These are phyloP conservation scores for Myotisia sp. DNA, from an alignment of 2,329 filamentous ascomycete species.

Conservation along the genomic window DNA sequence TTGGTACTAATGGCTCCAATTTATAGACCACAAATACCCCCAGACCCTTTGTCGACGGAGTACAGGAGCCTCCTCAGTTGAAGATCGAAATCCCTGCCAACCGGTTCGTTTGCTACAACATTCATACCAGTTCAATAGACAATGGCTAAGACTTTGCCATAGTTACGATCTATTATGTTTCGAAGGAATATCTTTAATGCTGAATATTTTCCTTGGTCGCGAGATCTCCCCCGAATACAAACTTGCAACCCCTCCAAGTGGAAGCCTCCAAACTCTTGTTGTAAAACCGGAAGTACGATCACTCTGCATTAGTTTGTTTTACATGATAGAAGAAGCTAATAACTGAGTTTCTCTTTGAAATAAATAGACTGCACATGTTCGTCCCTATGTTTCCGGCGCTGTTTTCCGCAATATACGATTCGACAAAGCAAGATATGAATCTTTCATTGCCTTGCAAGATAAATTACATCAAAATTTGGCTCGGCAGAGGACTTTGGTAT, in stretches of 20 bases:
- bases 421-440: conserved; percentile 80
- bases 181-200: conserved; percentile 87
- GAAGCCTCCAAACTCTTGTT: conserved; percentile 64
- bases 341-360: conserved; percentile 10
- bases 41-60: conserved; percentile 58
- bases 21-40: conserved; percentile 55
- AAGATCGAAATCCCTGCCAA: conserved; percentile 98
- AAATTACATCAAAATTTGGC: conserved; percentile 96
- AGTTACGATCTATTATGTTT: conserved; percentile 87
- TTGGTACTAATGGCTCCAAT: not conserved
- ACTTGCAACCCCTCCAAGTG: conserved; percentile 55
- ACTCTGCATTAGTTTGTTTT: too few species aligned
- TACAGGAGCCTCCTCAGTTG: conserved; percentile 77
- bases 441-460: conserved; percentile 94
- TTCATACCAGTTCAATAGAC: conserved; percentile 1
- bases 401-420: conserved; percentile 85
- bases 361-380: conserved; percentile 57
- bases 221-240: conserved; percentile 64
- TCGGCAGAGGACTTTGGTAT: conserved; percentile 81
- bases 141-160: conserved; percentile 15
- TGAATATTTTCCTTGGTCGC: conserved; percentile 83
- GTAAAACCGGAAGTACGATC: conserved; percentile 50
- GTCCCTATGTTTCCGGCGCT: conserved; percentile 77
- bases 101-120: conserved; percentile 48
- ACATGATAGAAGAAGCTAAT: conserved; percentile 3